Base-by-base conservation (phyloP, 2,329 filamentous ascomycete genomes). In the Knufia fluminis region DNA sequence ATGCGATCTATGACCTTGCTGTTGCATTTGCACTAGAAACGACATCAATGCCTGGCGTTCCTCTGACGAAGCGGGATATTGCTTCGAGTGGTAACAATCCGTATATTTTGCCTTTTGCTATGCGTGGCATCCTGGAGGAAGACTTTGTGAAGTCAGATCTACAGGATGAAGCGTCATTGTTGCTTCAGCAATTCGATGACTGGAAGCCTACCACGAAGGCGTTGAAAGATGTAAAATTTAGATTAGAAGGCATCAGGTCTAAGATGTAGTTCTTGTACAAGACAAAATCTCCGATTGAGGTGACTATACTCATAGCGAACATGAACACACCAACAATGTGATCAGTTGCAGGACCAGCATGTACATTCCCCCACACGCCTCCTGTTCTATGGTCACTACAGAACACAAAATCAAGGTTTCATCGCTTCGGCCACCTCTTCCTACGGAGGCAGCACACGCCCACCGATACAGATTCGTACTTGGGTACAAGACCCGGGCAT, bases 171-270 rank as follows among this genome's bases (percentile, higher is more conserved):
- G 88, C 87, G 4, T 78, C 79, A 52, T 79, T 88, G 61, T 67
- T 98, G 45, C 71, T 98, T n/a, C 74, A 73, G 52, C 82, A 94
- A 65, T 98, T 97, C 66, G 90, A 97, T 64, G 81, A 86, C 47
- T 98, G 92, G 92, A 90, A 85, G 62, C 92, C 92, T 0, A 76
- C 74, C 0, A 94, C 83, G 6, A 98, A 97, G 70, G 86, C 86
- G 38, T 69, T 98, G 51, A 95, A 92, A 69, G 92, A 98, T 67
- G 90, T 98, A 41, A 94, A 94, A 67, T 97, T 94, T 67, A 77
- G 92, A 54, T 72, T 98, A 17, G 92, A 97, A 69, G 91, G 85
- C 2, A 86, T 98, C 39, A 78, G 87, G 61, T 95, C 88, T 42
- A 94, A 89, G 68, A 70, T 96, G 9, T 81, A n/a, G n/a, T n/a